Base-by-base conservation (phyloP, 305 asterid genomes). In the Solanum hybrid region DNA sequence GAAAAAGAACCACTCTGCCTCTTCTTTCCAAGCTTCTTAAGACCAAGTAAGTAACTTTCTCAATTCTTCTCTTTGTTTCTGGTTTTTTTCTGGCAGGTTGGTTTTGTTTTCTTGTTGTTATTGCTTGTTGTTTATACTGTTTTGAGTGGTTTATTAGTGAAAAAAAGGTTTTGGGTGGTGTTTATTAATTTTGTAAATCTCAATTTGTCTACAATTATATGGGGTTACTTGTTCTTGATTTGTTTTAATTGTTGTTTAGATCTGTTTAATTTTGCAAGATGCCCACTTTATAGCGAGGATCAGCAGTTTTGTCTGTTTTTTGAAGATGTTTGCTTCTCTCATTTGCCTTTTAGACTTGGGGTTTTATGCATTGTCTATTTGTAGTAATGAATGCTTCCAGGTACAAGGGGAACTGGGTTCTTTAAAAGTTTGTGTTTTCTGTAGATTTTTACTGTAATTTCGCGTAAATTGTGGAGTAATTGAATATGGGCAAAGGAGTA, bases 241-340 rank as follows among this genome's bases (percentile, higher is more conserved):
- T 37, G 75, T 87, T 75, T 81, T 40, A 81, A 27, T 81, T 40
- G 71, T 77, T 77, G 40, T 76, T 38, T 91, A 86, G 93, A 91
- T 91, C 93, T 89, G 45, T 90, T 86, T 78, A 87, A 87, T 77
- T 38, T 40, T 31, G 89, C 38, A 84, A 37, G 78, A 69, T 64
- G 72, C 38, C 90, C 32, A 37, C 40, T 71, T 79, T 29, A 26
- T 32, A 24, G 64, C 17, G 56, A 45, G 78, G 27, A 78, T 71
- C 64, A 87, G 29, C 13, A 13, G 31, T 77, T 90, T 85, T 82
- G 11, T 22, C 36, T 51, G 10, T 37, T 42, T 42, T 82, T 31
- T 60, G 71, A 40, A 60, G 78, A 84, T 31, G 13, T 75, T 75
- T 75, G 38, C 24, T 75, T 75, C 38, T 31, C 42, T 85, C 35